These are phyloP conservation scores for Polytrichum formosum DNA, from an alignment of 225 moss, liverwort and hornwort genomes.

Conservation along the genomic window DNA sequence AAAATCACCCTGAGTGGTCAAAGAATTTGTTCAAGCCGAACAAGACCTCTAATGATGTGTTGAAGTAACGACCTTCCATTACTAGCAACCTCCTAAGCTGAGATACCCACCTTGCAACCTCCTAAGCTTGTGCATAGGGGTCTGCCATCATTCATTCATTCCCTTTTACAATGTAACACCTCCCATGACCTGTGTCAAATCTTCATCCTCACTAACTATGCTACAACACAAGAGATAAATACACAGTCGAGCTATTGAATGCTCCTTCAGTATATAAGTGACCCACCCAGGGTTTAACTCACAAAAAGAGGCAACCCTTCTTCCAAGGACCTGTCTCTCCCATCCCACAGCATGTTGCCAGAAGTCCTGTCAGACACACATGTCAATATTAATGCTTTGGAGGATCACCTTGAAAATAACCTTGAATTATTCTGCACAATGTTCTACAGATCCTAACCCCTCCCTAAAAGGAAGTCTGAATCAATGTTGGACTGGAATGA, in stretches of 20 bases:
- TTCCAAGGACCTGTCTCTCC: constrained; percentile 14
- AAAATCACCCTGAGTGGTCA: constrained; percentile 7
- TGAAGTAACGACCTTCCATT: constrained; percentile 31
- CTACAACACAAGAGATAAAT: constrained; percentile 34
- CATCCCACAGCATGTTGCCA: constrained; percentile 25
- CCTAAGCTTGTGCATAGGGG: constrained; percentile 15
- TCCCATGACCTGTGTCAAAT: constrained; percentile 30
- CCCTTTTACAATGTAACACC: constrained; percentile 20
- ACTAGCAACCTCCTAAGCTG: constrained; percentile 16
- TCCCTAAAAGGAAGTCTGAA: too few species aligned
- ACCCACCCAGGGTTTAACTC: constrained; percentile 35
- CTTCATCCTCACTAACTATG: constrained; percentile 30
- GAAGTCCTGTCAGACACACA: constrained; percentile 21
- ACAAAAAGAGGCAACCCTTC: constrained; percentile 17
- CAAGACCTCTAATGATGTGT: constrained; percentile 23
- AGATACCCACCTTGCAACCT: constrained; percentile 1
- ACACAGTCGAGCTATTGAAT: constrained; percentile 18
- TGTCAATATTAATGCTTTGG: constrained; percentile 2
- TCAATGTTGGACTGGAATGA: too few species aligned
- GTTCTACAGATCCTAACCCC: too few species aligned
- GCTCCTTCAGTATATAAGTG: constrained; percentile 18
- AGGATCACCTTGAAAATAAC: too few species aligned
- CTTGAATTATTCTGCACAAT: too few species aligned
- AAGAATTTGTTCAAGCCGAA: constrained; percentile 39
- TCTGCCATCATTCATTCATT: constrained; percentile 2